Conservation (phyloP, 768 basidiomycete species). For the Hemileccinum impolitum region DNA sequence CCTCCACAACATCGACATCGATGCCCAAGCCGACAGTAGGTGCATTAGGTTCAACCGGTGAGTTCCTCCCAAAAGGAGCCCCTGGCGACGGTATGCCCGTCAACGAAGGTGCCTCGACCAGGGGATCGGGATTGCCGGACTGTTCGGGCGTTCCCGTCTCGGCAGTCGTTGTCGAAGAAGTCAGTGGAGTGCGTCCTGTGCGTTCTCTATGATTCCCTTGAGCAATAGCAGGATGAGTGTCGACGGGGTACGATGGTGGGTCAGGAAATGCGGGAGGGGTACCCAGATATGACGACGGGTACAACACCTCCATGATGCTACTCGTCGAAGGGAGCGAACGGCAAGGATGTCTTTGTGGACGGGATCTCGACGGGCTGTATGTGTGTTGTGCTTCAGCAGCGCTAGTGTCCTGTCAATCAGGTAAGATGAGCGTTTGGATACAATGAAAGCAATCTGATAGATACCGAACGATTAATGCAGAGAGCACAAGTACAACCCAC, state of each 20-base stretch:
- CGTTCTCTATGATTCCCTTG: not conserved
- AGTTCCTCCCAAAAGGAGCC: not conserved
- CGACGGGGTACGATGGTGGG: constrained; percentile 20
- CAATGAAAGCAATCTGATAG: not conserved
- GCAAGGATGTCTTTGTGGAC: constrained; percentile 2
- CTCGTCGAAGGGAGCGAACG: constrained; percentile 19
- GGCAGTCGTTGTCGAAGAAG: not conserved
- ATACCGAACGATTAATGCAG: constrained; percentile 7
- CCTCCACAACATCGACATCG: constrained; percentile 1
- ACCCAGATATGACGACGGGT: constrained; percentile 18
- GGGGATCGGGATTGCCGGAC: not conserved
- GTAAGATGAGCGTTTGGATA: constrained; percentile 2
- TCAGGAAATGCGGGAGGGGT: constrained; percentile 7
- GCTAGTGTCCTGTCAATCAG: constrained; percentile 5
- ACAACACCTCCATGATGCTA: constrained; percentile 24
- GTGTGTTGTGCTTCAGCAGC: not conserved
- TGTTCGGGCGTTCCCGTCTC: not conserved
- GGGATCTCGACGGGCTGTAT: constrained; percentile 1
- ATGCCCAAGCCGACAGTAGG: constrained; percentile 4
- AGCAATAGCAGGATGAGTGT: not conserved
- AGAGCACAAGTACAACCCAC: constrained; percentile 9
- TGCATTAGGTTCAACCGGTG: not conserved
- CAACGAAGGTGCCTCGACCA: constrained; percentile 7
- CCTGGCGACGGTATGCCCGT: constrained; percentile 13
- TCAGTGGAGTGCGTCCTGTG: not conserved